A percentile compares a stretch with the other conserved stretches of the same genome.
Evolutionary conservation across 192 early-diverging fungal genomes (phyloP).

Genomic region (Cladochytrium replicatum): DNA sequence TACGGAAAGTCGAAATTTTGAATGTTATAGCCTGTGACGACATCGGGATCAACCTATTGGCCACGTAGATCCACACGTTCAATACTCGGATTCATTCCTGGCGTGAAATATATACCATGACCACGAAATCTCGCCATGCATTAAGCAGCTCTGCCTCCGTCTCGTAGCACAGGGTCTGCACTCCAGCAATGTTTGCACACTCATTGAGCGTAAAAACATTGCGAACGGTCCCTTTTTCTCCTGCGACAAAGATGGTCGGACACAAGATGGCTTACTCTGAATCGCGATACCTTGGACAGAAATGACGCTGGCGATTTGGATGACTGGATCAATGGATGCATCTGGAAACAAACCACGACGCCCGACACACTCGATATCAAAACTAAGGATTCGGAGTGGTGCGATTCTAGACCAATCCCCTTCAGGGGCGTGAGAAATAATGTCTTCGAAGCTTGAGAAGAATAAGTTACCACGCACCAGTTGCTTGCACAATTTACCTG

Average conservation of each 20-base stretch:
- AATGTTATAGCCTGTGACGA: constrained; percentile 94
- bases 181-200: constrained; percentile 87
- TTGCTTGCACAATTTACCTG: constrained; percentile 25
- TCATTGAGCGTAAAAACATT: constrained; percentile 90
- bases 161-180: constrained; percentile 72
- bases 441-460: constrained; percentile 49
- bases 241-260: constrained; percentile 18
- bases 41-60: constrained; percentile 72
- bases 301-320: constrained; percentile 94
- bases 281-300: constrained; percentile 63
- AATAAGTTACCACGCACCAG: neutral
- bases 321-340: constrained; percentile 80
- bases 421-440: constrained; percentile 77
- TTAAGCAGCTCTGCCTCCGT: constrained; percentile 67
- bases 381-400: constrained; percentile 85
- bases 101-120: constrained; percentile 22
- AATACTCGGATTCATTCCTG: neutral
- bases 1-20: constrained; percentile 97
- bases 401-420: constrained; percentile 89
- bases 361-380: constrained; percentile 98
- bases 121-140: constrained; percentile 80
- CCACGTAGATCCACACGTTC: constrained; percentile 1
- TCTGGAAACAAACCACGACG: constrained; percentile 94
- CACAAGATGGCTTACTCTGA: constrained; percentile 1
- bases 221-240: constrained; percentile 75